A percentile compares a stretch with the other conserved stretches of the same genome.
These are phyloP conservation scores for Aspergillus japonicus DNA, from an alignment of 2,329 filamentous ascomycete species.

Conservation along the genomic window DNA sequence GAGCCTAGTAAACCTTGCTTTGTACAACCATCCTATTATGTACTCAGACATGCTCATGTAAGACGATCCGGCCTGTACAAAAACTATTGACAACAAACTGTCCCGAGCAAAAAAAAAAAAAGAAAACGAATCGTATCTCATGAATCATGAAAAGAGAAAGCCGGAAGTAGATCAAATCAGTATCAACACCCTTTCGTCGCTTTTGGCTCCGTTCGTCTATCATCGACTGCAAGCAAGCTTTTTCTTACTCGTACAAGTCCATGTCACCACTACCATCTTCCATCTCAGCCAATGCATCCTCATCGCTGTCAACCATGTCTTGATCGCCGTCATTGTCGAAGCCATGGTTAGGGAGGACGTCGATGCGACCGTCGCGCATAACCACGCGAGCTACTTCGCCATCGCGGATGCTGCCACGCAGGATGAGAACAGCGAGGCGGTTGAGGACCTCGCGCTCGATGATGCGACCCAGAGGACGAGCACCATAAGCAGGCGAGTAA, in stretches of 20 bases:
- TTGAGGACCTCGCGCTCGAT: constrained; percentile 99
- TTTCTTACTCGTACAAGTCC: constrained; percentile 59
- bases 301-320: constrained; percentile 73
- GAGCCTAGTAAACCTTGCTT: background rate
- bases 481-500: constrained; percentile 94
- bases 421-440: constrained; percentile 83
- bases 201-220: background rate
- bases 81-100: background rate
- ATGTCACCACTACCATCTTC: constrained; percentile 57
- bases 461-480: constrained; percentile 79
- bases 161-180: background rate
- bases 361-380: constrained; percentile 74
- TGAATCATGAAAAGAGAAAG: constrained; percentile 1
- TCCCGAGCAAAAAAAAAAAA: background rate
- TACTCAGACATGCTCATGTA: background rate
- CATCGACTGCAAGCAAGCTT: background rate
- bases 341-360: constrained; percentile 81
- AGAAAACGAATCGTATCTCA: constrained; percentile 2
- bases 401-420: constrained; percentile 79
- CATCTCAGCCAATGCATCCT: constrained; percentile 72
- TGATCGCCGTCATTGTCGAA: constrained; percentile 62
- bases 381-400: constrained; percentile 80
- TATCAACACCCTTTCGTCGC: background rate
- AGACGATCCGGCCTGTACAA: background rate
- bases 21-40: background rate